These are phyloP conservation scores for Tricholoma furcatifolium DNA, from an alignment of 768 basidiomycete species.

Conservation along the genomic window DNA sequence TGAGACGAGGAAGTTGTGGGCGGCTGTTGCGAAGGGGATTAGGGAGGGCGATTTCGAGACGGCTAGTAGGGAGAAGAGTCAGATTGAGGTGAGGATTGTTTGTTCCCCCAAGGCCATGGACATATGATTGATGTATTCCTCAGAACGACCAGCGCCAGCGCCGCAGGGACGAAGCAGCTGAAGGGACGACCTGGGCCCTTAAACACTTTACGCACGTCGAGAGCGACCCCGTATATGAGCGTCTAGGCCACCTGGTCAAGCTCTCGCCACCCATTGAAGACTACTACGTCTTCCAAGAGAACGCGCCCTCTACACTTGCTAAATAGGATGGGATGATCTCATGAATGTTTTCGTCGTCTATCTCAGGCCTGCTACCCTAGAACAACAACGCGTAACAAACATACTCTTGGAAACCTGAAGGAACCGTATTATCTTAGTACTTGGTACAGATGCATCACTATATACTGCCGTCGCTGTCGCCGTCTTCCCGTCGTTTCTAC, in stretches of 20 bases:
- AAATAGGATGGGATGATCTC: not conserved
- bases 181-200: slow-evolving; percentile 69
- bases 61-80: slow-evolving; percentile 85
- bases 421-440: not conserved
- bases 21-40: slow-evolving; percentile 86
- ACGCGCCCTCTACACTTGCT: slow-evolving; percentile 38
- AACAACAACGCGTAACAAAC: no score
- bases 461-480: not conserved
- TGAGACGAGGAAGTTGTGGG: slow-evolving; percentile 88
- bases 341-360: no score
- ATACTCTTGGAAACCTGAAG: no score
- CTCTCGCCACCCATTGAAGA: slow-evolving; percentile 74
- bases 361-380: not conserved
- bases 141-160: slow-evolving; percentile 92
- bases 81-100: slow-evolving; percentile 71
- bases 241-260: slow-evolving; percentile 61
- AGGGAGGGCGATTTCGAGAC: slow-evolving; percentile 87
- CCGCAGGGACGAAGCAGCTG: slow-evolving; percentile 77
- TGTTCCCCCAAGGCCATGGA: no score
- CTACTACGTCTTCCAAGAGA: slow-evolving; percentile 65
- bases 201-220: slow-evolving; percentile 76
- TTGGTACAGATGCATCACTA: not conserved
- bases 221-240: slow-evolving; percentile 72
- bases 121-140: no score
- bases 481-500: not conserved